Evolutionary conservation across 2,329 filamentous ascomycete species (phyloP).

Genomic region (Sordariomycetes sp.): DNA sequence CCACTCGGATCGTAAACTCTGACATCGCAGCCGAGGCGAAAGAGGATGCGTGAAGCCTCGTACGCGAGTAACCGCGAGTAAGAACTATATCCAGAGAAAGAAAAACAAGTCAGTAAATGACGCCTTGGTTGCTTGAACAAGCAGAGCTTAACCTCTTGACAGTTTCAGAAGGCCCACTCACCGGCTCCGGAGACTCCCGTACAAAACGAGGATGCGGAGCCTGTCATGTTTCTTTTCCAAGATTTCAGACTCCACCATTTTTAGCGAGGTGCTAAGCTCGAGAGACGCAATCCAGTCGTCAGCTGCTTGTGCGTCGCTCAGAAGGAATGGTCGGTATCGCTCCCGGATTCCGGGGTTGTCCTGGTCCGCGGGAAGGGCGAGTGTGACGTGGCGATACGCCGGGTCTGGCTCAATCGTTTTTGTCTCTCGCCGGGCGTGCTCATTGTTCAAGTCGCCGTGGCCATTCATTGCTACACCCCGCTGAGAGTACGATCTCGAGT

Average conservation of each 20-base stretch:
- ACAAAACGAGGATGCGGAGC: constrained; percentile 44
- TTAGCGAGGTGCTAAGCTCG: constrained; percentile 37
- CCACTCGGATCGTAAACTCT: constrained; percentile 45
- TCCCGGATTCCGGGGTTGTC: constrained; percentile 30
- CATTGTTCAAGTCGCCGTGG: constrained; percentile 19
- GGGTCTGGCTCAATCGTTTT: constrained; percentile 10
- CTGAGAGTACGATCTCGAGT: not conserved
- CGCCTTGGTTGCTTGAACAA: not conserved
- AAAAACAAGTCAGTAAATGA: too few species aligned
- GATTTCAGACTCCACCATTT: constrained; percentile 32
- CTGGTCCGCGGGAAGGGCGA: constrained; percentile 28
- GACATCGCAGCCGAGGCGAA: constrained; percentile 52
- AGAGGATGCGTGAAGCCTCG: constrained; percentile 46
- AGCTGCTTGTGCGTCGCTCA: constrained; percentile 18
- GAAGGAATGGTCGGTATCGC: constrained; percentile 44
- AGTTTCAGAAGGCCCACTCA: constrained; percentile 7
- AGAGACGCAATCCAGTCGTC: constrained; percentile 42
- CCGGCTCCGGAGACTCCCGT: constrained; percentile 40
- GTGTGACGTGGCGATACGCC: constrained; percentile 14
- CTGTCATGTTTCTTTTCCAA: constrained; percentile 18
- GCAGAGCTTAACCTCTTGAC: not conserved
- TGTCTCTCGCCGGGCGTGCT: constrained; percentile 11
- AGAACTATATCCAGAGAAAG: too few species aligned
- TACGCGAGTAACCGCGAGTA: constrained; percentile 47
- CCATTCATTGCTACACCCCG: constrained; percentile 8